A percentile compares a stretch with the other conserved stretches of the same genome.
phyloP scores from a whole-genome alignment of 805 yeast species.

The Candida parachauliodes region DNA sequence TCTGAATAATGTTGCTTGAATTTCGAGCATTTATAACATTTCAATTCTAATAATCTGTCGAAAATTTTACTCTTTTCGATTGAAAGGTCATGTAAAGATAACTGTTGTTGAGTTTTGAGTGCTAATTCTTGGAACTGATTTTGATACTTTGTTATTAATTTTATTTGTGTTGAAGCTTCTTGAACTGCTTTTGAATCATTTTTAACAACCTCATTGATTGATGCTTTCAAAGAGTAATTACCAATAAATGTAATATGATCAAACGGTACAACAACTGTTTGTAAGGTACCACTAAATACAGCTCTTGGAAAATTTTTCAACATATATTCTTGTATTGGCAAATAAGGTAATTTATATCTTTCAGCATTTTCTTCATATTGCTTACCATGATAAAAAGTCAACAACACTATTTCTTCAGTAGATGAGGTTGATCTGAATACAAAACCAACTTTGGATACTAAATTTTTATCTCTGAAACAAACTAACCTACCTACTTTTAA shows the following conservation, averaged over 20 bases:
- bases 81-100: slow-evolving; percentile 34
- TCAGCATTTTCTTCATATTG: slow-evolving; percentile 21
- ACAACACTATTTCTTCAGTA: slow-evolving; percentile 29
- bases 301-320: slow-evolving; percentile 33
- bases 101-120: slow-evolving; percentile 30
- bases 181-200: slow-evolving; percentile 33
- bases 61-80: slow-evolving; percentile 34
- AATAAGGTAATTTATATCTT: slow-evolving; percentile 31
- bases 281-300: slow-evolving; percentile 29
- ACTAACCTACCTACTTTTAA: slow-evolving; percentile 56
- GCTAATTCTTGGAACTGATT: slow-evolving; percentile 41
- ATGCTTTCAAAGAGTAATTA: slow-evolving; percentile 29
- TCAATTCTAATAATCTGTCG: slow-evolving; percentile 22
- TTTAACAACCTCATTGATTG: slow-evolving; percentile 31
- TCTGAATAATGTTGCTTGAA: slow-evolving; percentile 45
- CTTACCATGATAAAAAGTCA: slow-evolving; percentile 45
- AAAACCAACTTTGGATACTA: slow-evolving; percentile 48
- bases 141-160: slow-evolving; percentile 33
- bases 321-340: slow-evolving; percentile 32
- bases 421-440: slow-evolving; percentile 42
- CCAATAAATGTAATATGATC: slow-evolving; percentile 43
- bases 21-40: slow-evolving; percentile 33
- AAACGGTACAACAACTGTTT: slow-evolving; percentile 38
- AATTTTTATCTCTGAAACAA: slow-evolving; percentile 50
- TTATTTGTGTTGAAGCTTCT: slow-evolving; percentile 34